Evolutionary conservation across 495 filamentous ascomycete genomes (phyloP), one percentile per base, ranked within the genome.

Genomic region (Cudoniella acicularis): DNA sequence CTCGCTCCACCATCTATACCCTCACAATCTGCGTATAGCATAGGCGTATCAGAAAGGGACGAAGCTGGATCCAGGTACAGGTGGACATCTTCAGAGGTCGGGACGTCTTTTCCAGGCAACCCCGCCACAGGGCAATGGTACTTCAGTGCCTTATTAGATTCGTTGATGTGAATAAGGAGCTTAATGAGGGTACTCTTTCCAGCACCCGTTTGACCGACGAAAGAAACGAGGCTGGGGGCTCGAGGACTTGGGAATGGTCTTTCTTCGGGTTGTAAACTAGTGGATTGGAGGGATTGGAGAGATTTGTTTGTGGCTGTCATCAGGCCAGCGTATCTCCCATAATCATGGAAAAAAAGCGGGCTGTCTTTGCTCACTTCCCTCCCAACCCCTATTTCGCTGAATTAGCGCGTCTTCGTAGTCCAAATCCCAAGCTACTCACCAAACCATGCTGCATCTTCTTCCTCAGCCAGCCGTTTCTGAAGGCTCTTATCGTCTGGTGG

Each of bases 61-160:
- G 78, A 82, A 17, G 70, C 69, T 0, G 83, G 83, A 65, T 88
- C 84, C 0, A 76, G 67, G 53, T 87, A 88, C 11, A 87, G 71
- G 68, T 88, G 84, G 21, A 87, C 84, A 63, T 85, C 81, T 10
- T 74, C 83, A 3, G 83, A 84, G 3, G 83, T 86, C 0, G 84
- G 79, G n/a, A 76, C 60, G 26, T 74, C 70, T 23, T 79, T 73
- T 46, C 73, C 70, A 48, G 49, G 62, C 4, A 69, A 68, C 0
- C 73, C 73, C 0, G 70, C 69, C 11, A 78, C 72, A 0, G 73
- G 70, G 2, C 62, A 64, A 18, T 63, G 67, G 48, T 72, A 72
- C 24, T 16, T 60, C 59, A 4, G 45, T 52, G 3, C 60, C 59
- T 9, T 36, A 22, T 53, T 55, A 59, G 45, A 26, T 69, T 56